Base-by-base conservation (phyloP, 1,139 yeast species). In the Suhomyces taliae region DNA sequence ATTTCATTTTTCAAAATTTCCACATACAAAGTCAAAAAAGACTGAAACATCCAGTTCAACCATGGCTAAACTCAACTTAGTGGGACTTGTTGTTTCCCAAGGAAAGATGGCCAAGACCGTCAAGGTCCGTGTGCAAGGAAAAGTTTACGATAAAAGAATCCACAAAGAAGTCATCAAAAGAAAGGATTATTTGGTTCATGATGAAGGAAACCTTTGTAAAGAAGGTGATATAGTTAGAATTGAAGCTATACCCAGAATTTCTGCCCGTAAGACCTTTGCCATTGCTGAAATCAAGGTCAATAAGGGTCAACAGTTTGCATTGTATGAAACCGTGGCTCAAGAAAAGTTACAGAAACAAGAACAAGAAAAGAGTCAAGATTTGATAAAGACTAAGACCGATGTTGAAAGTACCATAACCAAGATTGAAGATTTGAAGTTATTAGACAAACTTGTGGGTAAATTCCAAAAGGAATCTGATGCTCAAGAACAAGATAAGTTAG, bases 61-160 rank as follows among this genome's bases (percentile, higher is more conserved):
- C 27, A 90, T 89, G 96, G 90, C 93, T 48, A 85, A 90, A 69
- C 96, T 89, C 60, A 90, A 89, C 65, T 89, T 91, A 62, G 75
- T 90, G 46, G 99, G 99, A 45, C 83, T 90, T 66, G 98, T 93
- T 57, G 84, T 90, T 36, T 89, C 97, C 48, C 97, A 90, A 65
- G 98, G 98, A 40, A 90, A 90, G 66, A 91, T 91, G 97, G 79
- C 81, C 68, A 93, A 93, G 75, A 91, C 98, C 53, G 91, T 93
- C 55, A 91, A 90, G 73, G 98, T 93, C 52, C 81, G 97, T 51
- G 93, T 93, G 39, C 87, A 87, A 64, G 81, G 81, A 39, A 83
- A 79, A 59, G 74, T 78, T 36, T 87, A 84, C 70, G 86, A 88
- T 65, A 79, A 78, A 53, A 73, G 77, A 53, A 82, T 89, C 56